Percentiles rank a stretch among this genome's conserved stretches.
phyloP scores from a whole-genome alignment of 2,329 filamentous ascomycete species.

The Monosporascus sp. region DNA sequence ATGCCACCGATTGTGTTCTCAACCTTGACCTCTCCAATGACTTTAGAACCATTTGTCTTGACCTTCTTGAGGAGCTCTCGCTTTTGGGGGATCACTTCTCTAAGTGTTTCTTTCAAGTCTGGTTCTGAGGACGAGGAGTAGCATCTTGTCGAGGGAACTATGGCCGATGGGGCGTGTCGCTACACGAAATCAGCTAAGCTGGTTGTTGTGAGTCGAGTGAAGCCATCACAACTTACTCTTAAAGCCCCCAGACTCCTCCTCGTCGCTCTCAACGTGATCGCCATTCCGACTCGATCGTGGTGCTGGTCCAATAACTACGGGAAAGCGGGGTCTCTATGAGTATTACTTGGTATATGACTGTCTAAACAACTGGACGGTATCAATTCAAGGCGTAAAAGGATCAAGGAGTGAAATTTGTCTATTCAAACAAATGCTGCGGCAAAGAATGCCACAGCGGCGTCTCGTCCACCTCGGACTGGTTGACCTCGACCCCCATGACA shows the following conservation, averaged over 20 bases:
- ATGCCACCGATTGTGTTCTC: slow-evolving; percentile 94
- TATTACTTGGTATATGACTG: neutral
- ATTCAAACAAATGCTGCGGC: neutral
- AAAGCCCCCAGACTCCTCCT: slow-evolving; percentile 59
- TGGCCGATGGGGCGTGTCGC: slow-evolving; percentile 21
- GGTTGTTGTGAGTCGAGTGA: neutral
- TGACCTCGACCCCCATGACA: no score
- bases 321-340: neutral
- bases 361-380: neutral
- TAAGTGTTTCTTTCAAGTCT: slow-evolving; percentile 83
- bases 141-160: slow-evolving; percentile 39
- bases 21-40: slow-evolving; percentile 87
- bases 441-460: no score
- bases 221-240: slow-evolving; percentile 44
- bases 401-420: neutral
- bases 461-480: no score
- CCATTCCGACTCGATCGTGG: slow-evolving; percentile 42
- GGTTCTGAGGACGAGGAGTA: slow-evolving; percentile 77
- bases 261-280: slow-evolving; percentile 58
- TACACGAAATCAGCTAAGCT: slow-evolving; percentile 1
- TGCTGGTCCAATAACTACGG: neutral
- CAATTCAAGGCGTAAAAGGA: neutral
- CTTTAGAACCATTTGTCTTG: slow-evolving; percentile 77
- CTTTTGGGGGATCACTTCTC: slow-evolving; percentile 82
- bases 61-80: slow-evolving; percentile 90